Evolutionary conservation across 2,329 filamentous ascomycete species (phyloP).

Genomic region (Thelonectria rubi): DNA sequence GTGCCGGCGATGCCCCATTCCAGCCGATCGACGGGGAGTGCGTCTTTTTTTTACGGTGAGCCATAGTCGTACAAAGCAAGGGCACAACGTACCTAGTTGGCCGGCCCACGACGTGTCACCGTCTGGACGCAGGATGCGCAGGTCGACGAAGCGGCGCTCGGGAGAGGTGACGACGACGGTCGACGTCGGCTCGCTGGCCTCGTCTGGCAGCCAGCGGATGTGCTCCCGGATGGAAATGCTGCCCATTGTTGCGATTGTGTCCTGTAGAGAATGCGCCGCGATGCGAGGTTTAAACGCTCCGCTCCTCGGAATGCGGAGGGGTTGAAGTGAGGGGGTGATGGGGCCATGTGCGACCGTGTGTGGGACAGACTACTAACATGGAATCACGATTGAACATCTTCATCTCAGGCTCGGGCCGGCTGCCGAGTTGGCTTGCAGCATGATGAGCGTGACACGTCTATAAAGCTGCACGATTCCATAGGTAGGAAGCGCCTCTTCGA

Average conservation of each 20-base stretch:
- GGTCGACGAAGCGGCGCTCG: slow-evolving; percentile 65
- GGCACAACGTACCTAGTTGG: slow-evolving; percentile 30
- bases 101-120: slow-evolving; percentile 28
- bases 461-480: neutral
- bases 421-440: neutral
- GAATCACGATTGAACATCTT: neutral
- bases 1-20: slow-evolving; percentile 74
- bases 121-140: slow-evolving; percentile 60
- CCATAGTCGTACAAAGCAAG: neutral
- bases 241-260: slow-evolving; percentile 48
- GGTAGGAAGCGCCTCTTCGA: neutral
- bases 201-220: slow-evolving; percentile 65
- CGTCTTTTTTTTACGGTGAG: slow-evolving; percentile 22
- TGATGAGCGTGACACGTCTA: neutral
- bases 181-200: slow-evolving; percentile 66
- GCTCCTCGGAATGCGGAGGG: neutral
- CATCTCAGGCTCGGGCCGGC: neutral
- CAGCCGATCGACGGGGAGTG: slow-evolving; percentile 49
- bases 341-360: neutral
- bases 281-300: neutral
- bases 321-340: neutral
- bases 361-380: neutral
- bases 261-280: too few relatives aligned
- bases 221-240: slow-evolving; percentile 66
- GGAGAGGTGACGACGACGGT: slow-evolving; percentile 73